phyloP scores from a whole-genome alignment of 192 early-diverging fungal species.

The Backusella tuberculispora region DNA sequence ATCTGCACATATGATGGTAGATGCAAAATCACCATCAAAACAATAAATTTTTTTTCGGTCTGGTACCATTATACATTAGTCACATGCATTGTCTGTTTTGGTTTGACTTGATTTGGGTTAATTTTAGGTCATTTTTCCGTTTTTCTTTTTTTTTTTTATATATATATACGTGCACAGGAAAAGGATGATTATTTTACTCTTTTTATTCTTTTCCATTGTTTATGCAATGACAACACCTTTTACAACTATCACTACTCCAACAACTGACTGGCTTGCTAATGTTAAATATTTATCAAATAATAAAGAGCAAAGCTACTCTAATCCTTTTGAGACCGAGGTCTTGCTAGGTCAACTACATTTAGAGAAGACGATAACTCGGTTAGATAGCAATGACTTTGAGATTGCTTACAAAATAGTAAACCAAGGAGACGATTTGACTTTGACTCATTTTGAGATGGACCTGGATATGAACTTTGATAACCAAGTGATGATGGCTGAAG shows the following conservation, averaged over 20 bases:
- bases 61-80: background rate
- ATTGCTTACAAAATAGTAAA: conserved; percentile 15
- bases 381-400: conserved; percentile 13
- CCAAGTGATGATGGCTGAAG: conserved; percentile 49
- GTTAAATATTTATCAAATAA: background rate
- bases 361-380: background rate
- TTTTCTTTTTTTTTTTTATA: background rate
- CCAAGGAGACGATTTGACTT: background rate
- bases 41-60: background rate
- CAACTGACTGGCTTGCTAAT: background rate
- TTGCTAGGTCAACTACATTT: background rate
- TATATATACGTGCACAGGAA: background rate
- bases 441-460: conserved; percentile 25
- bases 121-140: background rate
- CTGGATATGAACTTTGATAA: conserved; percentile 26
- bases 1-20: conserved; percentile 35
- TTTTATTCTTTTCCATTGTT: conserved; percentile 1
- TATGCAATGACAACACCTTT: conserved; percentile 7
- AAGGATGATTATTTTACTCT: conserved; percentile 2
- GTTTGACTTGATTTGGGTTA: background rate
- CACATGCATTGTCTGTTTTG: background rate
- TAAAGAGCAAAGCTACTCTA: background rate
- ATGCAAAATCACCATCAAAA: background rate
- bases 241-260: background rate
- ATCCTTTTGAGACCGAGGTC: background rate